Conservation (phyloP, 306 rosid genomes). For the Rosa multiflora region DNA sequence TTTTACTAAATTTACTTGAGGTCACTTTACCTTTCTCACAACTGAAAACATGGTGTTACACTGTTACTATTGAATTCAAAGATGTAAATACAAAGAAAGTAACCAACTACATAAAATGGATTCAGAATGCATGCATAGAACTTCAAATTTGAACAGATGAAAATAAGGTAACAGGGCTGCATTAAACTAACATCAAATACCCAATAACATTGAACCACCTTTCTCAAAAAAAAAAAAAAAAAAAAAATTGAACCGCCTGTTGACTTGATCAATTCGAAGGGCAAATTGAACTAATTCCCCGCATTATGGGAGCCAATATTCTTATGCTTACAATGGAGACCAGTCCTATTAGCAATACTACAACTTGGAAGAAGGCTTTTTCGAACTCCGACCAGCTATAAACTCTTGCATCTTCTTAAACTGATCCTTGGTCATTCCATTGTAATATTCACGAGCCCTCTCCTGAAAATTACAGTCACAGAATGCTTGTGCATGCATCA, state of each 20-base stretch:
- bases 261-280: not conserved
- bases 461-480: constrained; percentile 44
- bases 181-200: not conserved
- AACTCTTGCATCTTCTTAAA: constrained; percentile 89
- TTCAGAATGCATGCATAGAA: not conserved
- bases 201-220: not conserved
- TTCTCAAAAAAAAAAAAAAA: too few species aligned
- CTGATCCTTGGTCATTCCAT: constrained; percentile 83
- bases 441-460: constrained; percentile 73
- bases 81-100: not conserved
- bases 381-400: constrained; percentile 71
- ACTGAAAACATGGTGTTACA: too few species aligned
- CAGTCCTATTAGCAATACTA: constrained; percentile 30
- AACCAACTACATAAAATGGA: not conserved
- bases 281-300: not conserved
- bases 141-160: not conserved
- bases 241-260: not conserved
- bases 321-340: not conserved
- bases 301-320: not conserved
- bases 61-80: not conserved
- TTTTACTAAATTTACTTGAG: not conserved
- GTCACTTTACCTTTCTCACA: not conserved
- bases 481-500: not conserved
- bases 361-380: constrained; percentile 70
- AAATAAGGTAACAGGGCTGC: not conserved